phyloP scores from a whole-genome alignment of 805 yeast genomes.

The Saccharomycopsis sp. region DNA sequence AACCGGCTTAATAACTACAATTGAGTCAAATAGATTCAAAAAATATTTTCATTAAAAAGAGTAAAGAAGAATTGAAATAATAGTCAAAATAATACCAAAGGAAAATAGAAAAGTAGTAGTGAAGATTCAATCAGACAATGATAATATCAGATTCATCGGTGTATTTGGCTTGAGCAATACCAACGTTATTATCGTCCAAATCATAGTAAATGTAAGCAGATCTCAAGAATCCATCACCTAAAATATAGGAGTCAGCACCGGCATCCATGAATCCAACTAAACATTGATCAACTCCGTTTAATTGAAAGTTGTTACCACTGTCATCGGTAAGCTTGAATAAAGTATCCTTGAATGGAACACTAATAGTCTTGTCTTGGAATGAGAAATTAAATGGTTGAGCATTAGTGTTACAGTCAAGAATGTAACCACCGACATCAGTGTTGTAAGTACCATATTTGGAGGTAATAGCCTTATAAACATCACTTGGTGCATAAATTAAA shows the following conservation, averaged over 20 bases:
- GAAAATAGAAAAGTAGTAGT: too few relatives aligned
- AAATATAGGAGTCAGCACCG: conserved; percentile 32
- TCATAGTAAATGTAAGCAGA: conserved; percentile 50
- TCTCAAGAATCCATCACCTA: conserved; percentile 51
- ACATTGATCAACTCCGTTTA: conserved; percentile 31
- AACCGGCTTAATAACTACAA: too few relatives aligned
- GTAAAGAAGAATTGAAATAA: too few relatives aligned
- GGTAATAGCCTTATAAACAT: conserved; percentile 25
- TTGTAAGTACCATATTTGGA: conserved; percentile 30
- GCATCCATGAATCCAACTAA: conserved; percentile 36
- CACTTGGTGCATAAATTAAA: conserved; percentile 37
- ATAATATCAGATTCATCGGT: conserved; percentile 34
- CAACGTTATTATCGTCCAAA: conserved; percentile 37
- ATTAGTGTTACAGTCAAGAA: conserved; percentile 11
- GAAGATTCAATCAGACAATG: conserved; percentile 31
- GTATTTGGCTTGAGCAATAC: conserved; percentile 40
- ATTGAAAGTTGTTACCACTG: conserved; percentile 19
- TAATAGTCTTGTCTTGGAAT: conserved; percentile 35
- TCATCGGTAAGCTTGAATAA: conserved; percentile 22
- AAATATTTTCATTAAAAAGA: too few relatives aligned
- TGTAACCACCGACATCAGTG: conserved; percentile 19
- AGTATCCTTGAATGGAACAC: conserved; percentile 39
- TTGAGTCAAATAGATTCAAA: too few relatives aligned
- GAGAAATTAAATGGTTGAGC: conserved; percentile 23
- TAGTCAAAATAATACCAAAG: too few relatives aligned